Conservation (phyloP, 495 filamentous ascomycete species). For the Neurospora discreta region DNA sequence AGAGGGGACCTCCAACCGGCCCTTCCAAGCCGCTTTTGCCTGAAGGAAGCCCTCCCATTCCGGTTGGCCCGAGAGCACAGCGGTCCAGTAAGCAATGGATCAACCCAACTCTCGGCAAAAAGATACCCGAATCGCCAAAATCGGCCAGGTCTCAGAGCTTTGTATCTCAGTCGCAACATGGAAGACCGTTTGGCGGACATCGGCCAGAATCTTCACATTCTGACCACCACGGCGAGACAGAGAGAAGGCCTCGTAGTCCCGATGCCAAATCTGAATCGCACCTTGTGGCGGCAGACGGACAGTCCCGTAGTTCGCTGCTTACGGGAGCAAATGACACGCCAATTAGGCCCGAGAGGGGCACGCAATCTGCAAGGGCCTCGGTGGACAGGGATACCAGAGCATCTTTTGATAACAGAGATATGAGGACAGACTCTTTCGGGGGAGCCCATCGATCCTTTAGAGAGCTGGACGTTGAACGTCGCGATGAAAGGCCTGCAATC, state of each 20-base stretch:
- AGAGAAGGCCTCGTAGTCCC: constrained; percentile 33
- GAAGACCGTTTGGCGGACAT: constrained; percentile 24
- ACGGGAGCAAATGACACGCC: constrained; percentile 23
- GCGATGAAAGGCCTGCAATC: not conserved
- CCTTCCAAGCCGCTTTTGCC: constrained; percentile 39
- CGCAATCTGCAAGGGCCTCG: constrained; percentile 29
- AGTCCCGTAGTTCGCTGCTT: constrained; percentile 20
- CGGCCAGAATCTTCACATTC: constrained; percentile 24
- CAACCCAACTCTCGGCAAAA: constrained; percentile 38
- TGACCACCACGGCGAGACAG: constrained; percentile 31
- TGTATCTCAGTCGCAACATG: constrained; percentile 27
- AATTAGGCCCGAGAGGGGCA: constrained; percentile 24
- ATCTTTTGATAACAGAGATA: constrained; percentile 8
- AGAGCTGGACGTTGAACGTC: not conserved
- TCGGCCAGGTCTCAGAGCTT: constrained; percentile 31
- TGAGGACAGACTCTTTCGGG: constrained; percentile 11
- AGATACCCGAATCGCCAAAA: constrained; percentile 36
- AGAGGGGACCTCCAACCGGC: constrained; percentile 30
- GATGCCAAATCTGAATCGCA: constrained; percentile 32
- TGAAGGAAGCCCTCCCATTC: constrained; percentile 44
- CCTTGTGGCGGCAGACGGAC: constrained; percentile 16
- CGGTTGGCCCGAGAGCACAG: constrained; percentile 46
- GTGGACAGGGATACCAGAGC: constrained; percentile 23
- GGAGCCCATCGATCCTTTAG: not conserved
- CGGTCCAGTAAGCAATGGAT: constrained; percentile 51